Conservation (phyloP, 2,329 filamentous ascomycete species). For the Fusarium sp. region DNA sequence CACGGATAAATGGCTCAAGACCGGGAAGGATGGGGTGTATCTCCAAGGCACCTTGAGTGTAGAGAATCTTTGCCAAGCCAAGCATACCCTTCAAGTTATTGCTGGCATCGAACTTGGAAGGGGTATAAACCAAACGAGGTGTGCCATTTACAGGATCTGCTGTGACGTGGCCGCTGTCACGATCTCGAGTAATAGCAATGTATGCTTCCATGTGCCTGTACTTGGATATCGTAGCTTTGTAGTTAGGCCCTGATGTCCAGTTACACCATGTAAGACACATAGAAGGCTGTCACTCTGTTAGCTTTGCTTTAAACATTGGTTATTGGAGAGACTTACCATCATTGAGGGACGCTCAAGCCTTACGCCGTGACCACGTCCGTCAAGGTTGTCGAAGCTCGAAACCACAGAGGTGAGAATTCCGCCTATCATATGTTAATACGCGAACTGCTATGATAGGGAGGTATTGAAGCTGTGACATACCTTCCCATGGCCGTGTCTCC, state of each 20-base stretch:
- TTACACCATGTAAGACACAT: not conserved
- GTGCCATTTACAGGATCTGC: not conserved
- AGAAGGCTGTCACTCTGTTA: not conserved
- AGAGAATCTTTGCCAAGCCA: not conserved
- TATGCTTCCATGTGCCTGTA: not conserved
- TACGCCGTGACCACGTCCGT: not conserved
- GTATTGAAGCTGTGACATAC: accelerated
- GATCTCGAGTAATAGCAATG: not conserved
- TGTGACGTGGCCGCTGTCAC: not conserved
- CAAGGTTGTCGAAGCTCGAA: not conserved
- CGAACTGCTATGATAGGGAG: accelerated
- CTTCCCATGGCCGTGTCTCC: conserved; percentile 1
- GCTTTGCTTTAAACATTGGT: accelerated
- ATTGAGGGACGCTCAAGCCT: not conserved
- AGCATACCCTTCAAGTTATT: not conserved
- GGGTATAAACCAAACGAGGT: not conserved
- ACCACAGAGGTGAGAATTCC: not conserved
- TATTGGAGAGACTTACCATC: not conserved
- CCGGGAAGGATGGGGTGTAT: not conserved
- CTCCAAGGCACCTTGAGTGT: not conserved
- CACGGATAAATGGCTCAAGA: not conserved
- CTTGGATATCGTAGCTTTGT: not conserved
- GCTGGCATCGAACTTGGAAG: not conserved
- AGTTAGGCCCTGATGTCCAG: not conserved
- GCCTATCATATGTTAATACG: not conserved